A percentile compares a stretch with the other conserved stretches of the same genome.
phyloP scores from a whole-genome alignment of 108 stramenopile species.

The Chaetoceros muelleri region DNA sequence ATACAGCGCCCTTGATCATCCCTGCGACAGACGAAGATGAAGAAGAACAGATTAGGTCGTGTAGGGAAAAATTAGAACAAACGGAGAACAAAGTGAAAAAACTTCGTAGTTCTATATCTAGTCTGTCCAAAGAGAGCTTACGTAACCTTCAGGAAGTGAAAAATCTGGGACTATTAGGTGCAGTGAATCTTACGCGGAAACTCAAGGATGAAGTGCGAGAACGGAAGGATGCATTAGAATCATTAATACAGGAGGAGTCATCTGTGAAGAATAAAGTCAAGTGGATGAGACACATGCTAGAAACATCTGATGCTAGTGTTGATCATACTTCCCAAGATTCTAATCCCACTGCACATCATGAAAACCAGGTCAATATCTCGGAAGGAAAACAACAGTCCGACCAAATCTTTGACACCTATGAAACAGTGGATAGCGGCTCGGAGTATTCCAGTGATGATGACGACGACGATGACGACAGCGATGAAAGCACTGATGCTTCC shows the following conservation, averaged over 20 bases:
- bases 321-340: not conserved
- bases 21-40: not conserved
- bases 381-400: not conserved
- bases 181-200: not conserved
- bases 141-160: conserved; percentile 48
- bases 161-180: conserved; percentile 33
- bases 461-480: not conserved
- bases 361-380: not conserved
- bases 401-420: not conserved
- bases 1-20: not conserved
- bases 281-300: not conserved
- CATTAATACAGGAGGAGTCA: not conserved
- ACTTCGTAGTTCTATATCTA: conserved; percentile 57
- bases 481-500: not conserved
- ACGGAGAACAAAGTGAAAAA: conserved; percentile 24
- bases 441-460: not conserved
- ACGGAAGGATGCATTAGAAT: not conserved
- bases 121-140: conserved; percentile 61
- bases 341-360: not conserved
- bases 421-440: not conserved
- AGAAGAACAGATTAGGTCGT: not conserved
- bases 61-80: conserved; percentile 20
- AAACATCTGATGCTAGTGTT: not conserved
- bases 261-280: not conserved
- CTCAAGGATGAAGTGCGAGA: conserved; percentile 1